phyloP scores from a whole-genome alignment of 1,284 basidiomycete genomes.

The Ganoderma leucocontextum region DNA sequence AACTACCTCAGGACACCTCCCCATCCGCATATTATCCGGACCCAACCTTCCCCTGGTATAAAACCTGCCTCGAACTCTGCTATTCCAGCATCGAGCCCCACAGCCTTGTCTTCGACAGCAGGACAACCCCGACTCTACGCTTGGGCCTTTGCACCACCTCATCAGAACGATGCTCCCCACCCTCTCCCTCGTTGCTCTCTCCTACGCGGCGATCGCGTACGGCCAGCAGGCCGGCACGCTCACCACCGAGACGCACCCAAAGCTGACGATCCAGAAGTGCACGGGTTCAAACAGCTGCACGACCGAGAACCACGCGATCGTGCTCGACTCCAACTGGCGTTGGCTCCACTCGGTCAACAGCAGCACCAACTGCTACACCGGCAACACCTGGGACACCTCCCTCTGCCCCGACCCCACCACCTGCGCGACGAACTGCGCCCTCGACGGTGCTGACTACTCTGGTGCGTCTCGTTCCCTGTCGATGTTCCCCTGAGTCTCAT shows the following conservation, averaged over 20 bases:
- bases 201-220: conserved; percentile 36
- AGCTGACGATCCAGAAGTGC: conserved; percentile 42
- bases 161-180: conserved; percentile 36
- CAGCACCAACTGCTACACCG: conserved; percentile 49
- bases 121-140: not conserved
- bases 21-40: conserved; percentile 28
- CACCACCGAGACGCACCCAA: conserved; percentile 46
- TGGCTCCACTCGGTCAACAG: conserved; percentile 45
- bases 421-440: conserved; percentile 58
- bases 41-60: conserved; percentile 12
- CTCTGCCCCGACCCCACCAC: conserved; percentile 46
- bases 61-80: conserved; percentile 1
- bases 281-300: conserved; percentile 23
- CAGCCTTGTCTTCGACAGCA: conserved; percentile 5
- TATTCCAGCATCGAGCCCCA: conserved; percentile 21
- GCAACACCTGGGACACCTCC: conserved; percentile 45
- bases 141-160: not conserved
- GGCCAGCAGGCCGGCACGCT: conserved; percentile 47
- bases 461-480: conserved; percentile 33
- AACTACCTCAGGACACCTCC: conserved; percentile 8
- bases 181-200: conserved; percentile 38
- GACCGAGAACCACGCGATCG: conserved; percentile 37
- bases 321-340: conserved; percentile 50
- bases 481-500: no score
- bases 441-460: conserved; percentile 65